Percentiles rank a stretch among this genome's conserved stretches.
These are phyloP conservation scores for Magnaporthiopsis incrustans DNA, from an alignment of 2,329 filamentous ascomycete genomes.

Conservation along the genomic window DNA sequence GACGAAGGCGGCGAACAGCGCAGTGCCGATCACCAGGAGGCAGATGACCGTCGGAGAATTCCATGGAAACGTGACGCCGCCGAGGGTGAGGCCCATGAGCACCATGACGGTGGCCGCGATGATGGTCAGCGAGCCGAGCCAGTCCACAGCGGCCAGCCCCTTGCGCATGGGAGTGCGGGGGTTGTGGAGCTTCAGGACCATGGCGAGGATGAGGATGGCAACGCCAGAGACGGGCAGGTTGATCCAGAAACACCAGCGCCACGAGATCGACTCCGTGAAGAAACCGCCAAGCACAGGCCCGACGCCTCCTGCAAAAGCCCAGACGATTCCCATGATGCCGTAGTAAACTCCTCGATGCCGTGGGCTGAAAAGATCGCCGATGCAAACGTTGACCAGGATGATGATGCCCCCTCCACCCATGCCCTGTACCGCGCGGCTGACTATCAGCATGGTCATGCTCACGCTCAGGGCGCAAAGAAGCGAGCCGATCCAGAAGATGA, in stretches of 20 bases:
- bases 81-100: slow-evolving; percentile 78
- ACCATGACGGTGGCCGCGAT: slow-evolving; percentile 78
- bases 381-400: slow-evolving; percentile 44
- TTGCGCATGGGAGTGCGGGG: slow-evolving; percentile 54
- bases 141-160: slow-evolving; percentile 57
- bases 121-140: slow-evolving; percentile 49
- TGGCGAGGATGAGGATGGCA: slow-evolving; percentile 42
- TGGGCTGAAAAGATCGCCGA: slow-evolving; percentile 46
- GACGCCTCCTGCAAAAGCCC: slow-evolving; percentile 58
- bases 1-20: slow-evolving; percentile 58
- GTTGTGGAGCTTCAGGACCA: slow-evolving; percentile 61
- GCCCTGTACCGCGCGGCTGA: slow-evolving; percentile 40
- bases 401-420: slow-evolving; percentile 43
- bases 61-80: slow-evolving; percentile 71
- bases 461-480: slow-evolving; percentile 38
- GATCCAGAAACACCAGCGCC: slow-evolving; percentile 65
- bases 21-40: slow-evolving; percentile 64
- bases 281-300: slow-evolving; percentile 55
- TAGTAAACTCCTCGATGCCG: slow-evolving; percentile 40
- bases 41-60: slow-evolving; percentile 66
- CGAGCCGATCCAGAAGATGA: slow-evolving; percentile 44
- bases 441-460: slow-evolving; percentile 40
- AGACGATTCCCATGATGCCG: slow-evolving; percentile 57
- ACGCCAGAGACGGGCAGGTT: slow-evolving; percentile 38
- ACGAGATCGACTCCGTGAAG: slow-evolving; percentile 50